These are phyloP conservation scores for Fusarium sacchari DNA, from an alignment of 2,329 filamentous ascomycete species.

Conservation along the genomic window DNA sequence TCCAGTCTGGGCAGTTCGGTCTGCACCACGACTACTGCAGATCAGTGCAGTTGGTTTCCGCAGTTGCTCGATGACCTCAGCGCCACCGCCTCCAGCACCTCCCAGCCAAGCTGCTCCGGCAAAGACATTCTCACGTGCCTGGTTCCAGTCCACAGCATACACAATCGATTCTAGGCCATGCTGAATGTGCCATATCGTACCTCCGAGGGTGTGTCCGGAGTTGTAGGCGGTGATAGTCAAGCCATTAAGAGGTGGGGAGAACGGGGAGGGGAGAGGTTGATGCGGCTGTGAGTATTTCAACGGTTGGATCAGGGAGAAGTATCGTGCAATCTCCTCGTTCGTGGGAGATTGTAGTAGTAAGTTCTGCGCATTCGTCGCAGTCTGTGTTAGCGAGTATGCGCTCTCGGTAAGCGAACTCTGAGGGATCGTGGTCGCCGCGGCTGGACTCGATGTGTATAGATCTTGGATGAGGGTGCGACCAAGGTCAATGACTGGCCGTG, in stretches of 20 bases:
- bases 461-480: slow-evolving; percentile 92
- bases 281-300: slow-evolving; percentile 98
- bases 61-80: slow-evolving; percentile 92
- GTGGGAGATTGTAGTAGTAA: slow-evolving; percentile 77
- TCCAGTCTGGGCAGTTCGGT: slow-evolving; percentile 74
- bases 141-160: slow-evolving; percentile 98
- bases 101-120: slow-evolving; percentile 94
- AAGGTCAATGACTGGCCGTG: slow-evolving; percentile 90
- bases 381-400: slow-evolving; percentile 63
- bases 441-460: slow-evolving; percentile 87
- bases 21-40: slow-evolving; percentile 86
- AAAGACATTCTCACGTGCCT: slow-evolving; percentile 94
- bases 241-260: slow-evolving; percentile 88
- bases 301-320: slow-evolving; percentile 90
- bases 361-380: slow-evolving; percentile 60
- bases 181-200: slow-evolving; percentile 99
- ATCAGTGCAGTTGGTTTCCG: slow-evolving; percentile 93
- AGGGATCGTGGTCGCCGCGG: slow-evolving; percentile 87
- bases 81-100: slow-evolving; percentile 79
- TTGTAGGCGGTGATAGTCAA: slow-evolving; percentile 97
- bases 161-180: slow-evolving; percentile 97
- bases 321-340: slow-evolving; percentile 87
- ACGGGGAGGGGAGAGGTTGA: slow-evolving; percentile 86
- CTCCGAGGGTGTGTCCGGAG: slow-evolving; percentile 93
- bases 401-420: slow-evolving; percentile 75